These are phyloP conservation scores for Cordyceps militaris DNA, from an alignment of 2,329 filamentous ascomycete species.

Conservation along the genomic window DNA sequence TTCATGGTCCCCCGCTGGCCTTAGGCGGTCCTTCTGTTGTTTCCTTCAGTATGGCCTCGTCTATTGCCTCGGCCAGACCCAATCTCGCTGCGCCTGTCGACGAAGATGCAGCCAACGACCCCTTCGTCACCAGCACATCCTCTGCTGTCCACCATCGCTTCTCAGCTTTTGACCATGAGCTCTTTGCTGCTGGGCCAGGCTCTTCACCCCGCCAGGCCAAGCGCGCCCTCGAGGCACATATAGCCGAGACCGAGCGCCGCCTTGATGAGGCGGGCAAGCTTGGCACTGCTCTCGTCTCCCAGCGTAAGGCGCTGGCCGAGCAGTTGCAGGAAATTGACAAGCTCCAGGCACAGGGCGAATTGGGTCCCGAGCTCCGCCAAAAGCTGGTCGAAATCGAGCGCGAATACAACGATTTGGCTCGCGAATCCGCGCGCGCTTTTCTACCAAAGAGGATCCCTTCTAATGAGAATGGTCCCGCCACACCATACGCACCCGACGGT, in stretches of 20 bases:
- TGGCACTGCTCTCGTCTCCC: conserved; percentile 78
- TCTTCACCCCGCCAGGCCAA: conserved; percentile 81
- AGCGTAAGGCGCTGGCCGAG: conserved; percentile 76
- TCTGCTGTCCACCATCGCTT: conserved; percentile 57
- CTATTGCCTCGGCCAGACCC: conserved; percentile 35
- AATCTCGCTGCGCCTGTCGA: conserved; percentile 34
- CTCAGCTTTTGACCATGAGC: conserved; percentile 73
- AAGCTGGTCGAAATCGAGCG: conserved; percentile 82
- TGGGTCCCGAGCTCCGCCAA: conserved; percentile 74
- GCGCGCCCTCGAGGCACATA: conserved; percentile 80
- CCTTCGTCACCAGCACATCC: conserved; percentile 46
- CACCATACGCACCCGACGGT: conserved; percentile 46
- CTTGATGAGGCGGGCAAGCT: conserved; percentile 87
- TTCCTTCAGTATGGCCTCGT: conserved; percentile 35
- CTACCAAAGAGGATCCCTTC: conserved; percentile 74
- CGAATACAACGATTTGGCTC: conserved; percentile 90
- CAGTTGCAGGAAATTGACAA: conserved; percentile 79
- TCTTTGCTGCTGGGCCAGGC: conserved; percentile 69
- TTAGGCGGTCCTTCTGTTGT: conserved; percentile 11
- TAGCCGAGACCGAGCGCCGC: conserved; percentile 84
- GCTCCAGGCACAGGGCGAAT: conserved; percentile 66
- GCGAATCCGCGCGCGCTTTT: conserved; percentile 83
- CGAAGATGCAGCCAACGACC: conserved; percentile 46
- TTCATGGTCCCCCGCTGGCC: conserved; percentile 13
- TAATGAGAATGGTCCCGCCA: conserved; percentile 49